Evolutionary conservation across 2,329 filamentous ascomycete genomes (phyloP).

Genomic region (Diaporthe helianthi): DNA sequence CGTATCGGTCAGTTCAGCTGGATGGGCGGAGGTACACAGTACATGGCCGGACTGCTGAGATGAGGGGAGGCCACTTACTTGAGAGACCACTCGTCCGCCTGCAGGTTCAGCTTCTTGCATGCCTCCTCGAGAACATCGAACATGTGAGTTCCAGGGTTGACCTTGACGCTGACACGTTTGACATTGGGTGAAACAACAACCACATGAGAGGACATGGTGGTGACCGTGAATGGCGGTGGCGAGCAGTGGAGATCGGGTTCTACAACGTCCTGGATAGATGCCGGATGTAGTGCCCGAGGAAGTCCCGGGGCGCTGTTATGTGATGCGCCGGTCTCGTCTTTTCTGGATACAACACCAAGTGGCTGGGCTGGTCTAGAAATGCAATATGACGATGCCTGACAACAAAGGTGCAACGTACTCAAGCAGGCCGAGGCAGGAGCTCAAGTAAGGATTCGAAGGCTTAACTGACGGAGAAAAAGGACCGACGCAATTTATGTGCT

Average conservation of each 20-base stretch:
- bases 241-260: constrained; percentile 3
- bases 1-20: not conserved
- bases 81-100: constrained; percentile 76
- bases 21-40: no score
- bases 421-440: not conserved
- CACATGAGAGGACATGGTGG: constrained; percentile 82
- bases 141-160: constrained; percentile 79
- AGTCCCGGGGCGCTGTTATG: not conserved
- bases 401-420: constrained; percentile 1
- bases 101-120: constrained; percentile 79
- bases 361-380: not conserved
- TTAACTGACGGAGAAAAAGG: not conserved
- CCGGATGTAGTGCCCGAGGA: not conserved
- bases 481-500: not conserved
- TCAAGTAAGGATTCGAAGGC: no score
- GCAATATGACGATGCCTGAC: not conserved
- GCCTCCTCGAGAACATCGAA: constrained; percentile 88
- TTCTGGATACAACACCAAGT: not conserved
- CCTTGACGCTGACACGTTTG: constrained; percentile 81
- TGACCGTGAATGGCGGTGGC: not conserved
- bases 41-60: not conserved
- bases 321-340: not conserved
- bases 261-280: not conserved
- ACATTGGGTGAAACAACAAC: constrained; percentile 84
- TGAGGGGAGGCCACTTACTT: constrained; percentile 63